Conservation (phyloP, 805 yeast species). For the Saccharomycopsis malanga region DNA sequence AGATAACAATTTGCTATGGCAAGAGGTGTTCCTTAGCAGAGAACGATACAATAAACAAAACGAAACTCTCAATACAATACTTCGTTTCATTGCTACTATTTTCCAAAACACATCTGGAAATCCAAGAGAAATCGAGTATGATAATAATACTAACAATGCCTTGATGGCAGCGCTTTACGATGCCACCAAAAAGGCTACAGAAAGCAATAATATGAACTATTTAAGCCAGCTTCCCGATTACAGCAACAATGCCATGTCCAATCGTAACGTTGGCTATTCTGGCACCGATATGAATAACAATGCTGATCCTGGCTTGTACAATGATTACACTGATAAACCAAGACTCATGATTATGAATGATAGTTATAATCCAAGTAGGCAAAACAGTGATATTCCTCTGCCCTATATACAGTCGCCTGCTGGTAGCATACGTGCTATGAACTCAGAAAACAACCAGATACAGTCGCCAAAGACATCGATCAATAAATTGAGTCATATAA, state of each 20-base stretch:
- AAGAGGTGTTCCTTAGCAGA: conserved; percentile 73
- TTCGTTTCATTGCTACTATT: conserved; percentile 79
- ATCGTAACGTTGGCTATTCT: neutral
- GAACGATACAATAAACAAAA: conserved; percentile 83
- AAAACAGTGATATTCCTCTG: neutral
- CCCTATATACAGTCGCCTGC: conserved; percentile 1
- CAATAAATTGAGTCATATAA: neutral
- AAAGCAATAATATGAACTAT: conserved; percentile 1
- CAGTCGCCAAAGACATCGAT: neutral
- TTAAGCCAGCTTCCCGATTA: neutral
- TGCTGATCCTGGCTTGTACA: neutral
- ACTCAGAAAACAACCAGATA: neutral
- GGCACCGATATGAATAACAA: neutral
- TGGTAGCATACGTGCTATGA: conserved; percentile 2
- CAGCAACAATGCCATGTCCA: neutral
- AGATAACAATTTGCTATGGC: conserved; percentile 89
- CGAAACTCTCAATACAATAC: conserved; percentile 78
- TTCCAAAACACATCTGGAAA: conserved; percentile 15
- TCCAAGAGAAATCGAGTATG: conserved; percentile 16
- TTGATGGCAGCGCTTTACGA: conserved; percentile 14
- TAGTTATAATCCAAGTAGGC: neutral
- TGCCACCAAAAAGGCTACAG: conserved; percentile 8
- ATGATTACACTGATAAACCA: neutral
- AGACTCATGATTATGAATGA: conserved; percentile 15
- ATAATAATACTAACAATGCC: conserved; percentile 1